These are phyloP conservation scores for Daldinia grandis DNA, from an alignment of 495 filamentous ascomycete species.

Conservation along the genomic window DNA sequence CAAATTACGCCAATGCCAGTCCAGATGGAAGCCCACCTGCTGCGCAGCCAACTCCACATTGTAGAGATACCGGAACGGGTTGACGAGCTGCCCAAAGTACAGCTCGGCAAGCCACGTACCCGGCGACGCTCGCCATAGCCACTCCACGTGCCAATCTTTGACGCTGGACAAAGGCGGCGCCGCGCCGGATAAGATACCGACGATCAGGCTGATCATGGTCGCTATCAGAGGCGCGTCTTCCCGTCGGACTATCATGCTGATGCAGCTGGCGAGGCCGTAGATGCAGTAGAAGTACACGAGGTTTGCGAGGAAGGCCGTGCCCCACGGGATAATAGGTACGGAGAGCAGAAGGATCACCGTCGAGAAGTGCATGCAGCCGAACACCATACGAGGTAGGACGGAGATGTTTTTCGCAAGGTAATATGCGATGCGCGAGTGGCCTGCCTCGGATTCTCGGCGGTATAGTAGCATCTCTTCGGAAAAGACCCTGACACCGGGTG, in stretches of 20 bases:
- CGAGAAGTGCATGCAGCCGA: conserved; percentile 65
- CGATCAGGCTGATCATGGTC: conserved; percentile 57
- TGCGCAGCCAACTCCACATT: conserved; percentile 50
- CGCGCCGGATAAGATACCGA: conserved; percentile 59
- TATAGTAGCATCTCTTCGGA: conserved; percentile 65
- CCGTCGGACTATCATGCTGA: conserved; percentile 58
- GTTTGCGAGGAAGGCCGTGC: conserved; percentile 55
- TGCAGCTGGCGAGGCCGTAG: conserved; percentile 62
- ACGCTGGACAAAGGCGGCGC: conserved; percentile 59
- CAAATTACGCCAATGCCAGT: conserved; percentile 51
- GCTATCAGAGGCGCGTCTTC: conserved; percentile 61
- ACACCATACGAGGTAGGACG: conserved; percentile 56
- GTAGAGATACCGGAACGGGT: conserved; percentile 58
- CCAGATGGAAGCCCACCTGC: conserved; percentile 52
- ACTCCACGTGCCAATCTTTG: conserved; percentile 60
- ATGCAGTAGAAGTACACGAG: conserved; percentile 66
- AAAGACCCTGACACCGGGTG: conserved; percentile 64
- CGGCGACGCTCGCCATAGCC: conserved; percentile 63
- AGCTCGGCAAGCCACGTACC: conserved; percentile 66
- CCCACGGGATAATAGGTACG: conserved; percentile 58
- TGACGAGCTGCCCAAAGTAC: conserved; percentile 59
- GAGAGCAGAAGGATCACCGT: conserved; percentile 59
- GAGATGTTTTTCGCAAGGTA: conserved; percentile 65
- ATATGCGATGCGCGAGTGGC: conserved; percentile 64
- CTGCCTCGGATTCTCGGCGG: conserved; percentile 59